Percentiles rank a stretch among this genome's conserved stretches.
phyloP scores from a whole-genome alignment of 2,329 filamentous ascomycete species.

The Hypoxylon sp. region DNA sequence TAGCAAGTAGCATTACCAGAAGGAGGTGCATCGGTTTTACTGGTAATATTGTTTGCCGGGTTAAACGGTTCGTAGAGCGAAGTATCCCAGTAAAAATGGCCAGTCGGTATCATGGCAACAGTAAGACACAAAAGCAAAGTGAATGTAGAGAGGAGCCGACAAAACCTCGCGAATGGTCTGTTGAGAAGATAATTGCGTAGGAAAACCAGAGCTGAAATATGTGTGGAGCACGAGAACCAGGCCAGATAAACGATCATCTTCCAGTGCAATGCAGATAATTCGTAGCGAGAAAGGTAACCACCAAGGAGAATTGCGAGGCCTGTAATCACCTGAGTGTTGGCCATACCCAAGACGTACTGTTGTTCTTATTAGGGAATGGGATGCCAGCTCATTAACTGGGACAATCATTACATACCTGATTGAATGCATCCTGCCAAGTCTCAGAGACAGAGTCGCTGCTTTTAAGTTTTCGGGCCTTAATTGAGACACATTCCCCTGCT shows the following conservation, averaged over 20 bases:
- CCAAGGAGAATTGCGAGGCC: slow-evolving; percentile 5
- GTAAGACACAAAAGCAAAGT: slow-evolving; percentile 2
- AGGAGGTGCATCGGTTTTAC: neutral
- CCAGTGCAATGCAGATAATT: slow-evolving; percentile 18
- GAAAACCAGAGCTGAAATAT: slow-evolving; percentile 19
- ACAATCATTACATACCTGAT: neutral
- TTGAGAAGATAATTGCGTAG: slow-evolving; percentile 20
- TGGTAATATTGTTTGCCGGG: neutral
- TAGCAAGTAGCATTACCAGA: neutral
- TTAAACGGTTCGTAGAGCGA: neutral
- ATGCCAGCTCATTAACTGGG: neutral
- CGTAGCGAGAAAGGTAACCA: slow-evolving; percentile 1
- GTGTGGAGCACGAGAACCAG: slow-evolving; percentile 21
- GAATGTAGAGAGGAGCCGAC: neutral
- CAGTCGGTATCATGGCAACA: slow-evolving; percentile 2
- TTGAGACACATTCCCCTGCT: neutral
- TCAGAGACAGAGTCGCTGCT: neutral
- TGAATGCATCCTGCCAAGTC: slow-evolving; percentile 1
- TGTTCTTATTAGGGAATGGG: neutral
- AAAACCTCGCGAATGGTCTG: slow-evolving; percentile 4
- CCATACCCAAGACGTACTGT: slow-evolving; percentile 7
- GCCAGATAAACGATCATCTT: slow-evolving; percentile 23
- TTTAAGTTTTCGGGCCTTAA: neutral
- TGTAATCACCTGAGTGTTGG: slow-evolving; percentile 1
- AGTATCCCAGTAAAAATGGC: slow-evolving; percentile 11